Conservation (phyloP, 2,329 filamentous ascomycete species). For the Neonectria punicea region DNA sequence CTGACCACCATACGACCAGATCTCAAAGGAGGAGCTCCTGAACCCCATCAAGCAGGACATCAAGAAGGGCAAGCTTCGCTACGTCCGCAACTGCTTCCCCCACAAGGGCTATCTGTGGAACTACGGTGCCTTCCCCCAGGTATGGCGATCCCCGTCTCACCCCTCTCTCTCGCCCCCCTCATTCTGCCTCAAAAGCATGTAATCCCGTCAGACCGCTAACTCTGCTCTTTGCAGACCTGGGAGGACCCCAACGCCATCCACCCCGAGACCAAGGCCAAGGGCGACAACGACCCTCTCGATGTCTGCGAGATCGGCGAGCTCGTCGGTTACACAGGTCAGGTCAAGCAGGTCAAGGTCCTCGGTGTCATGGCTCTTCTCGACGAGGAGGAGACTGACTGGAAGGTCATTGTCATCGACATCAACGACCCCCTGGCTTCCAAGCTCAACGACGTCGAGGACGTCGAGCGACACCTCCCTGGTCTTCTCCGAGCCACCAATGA, state of each 20-base stretch:
- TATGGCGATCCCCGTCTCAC: slow-evolving; percentile 55
- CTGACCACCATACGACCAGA: slow-evolving; percentile 65
- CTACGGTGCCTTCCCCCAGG: slow-evolving; percentile 99
- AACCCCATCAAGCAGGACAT: slow-evolving; percentile 99
- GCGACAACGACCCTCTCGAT: slow-evolving; percentile 98
- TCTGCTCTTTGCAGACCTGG: slow-evolving; percentile 77
- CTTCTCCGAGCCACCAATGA: slow-evolving; percentile 98
- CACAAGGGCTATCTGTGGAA: slow-evolving; percentile 99
- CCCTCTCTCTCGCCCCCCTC: not conserved
- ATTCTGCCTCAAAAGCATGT: slow-evolving; percentile 2
- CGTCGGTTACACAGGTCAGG: slow-evolving; percentile 92
- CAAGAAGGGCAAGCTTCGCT: slow-evolving; percentile 99
- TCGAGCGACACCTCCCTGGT: slow-evolving; percentile 96
- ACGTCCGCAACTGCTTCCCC: slow-evolving; percentile 99
- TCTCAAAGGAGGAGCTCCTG: slow-evolving; percentile 97
- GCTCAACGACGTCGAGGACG: slow-evolving; percentile 98
- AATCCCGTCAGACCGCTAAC: slow-evolving; percentile 20
- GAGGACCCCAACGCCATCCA: slow-evolving; percentile 96
- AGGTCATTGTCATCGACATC: slow-evolving; percentile 99
- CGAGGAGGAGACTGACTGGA: slow-evolving; percentile 99
- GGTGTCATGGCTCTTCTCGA: slow-evolving; percentile 99
- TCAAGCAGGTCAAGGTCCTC: slow-evolving; percentile 99
- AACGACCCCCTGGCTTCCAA: slow-evolving; percentile 96
- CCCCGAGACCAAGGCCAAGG: slow-evolving; percentile 99
- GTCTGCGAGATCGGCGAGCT: slow-evolving; percentile 99